Evolutionary conservation across 139 green algal genomes (phyloP).

Genomic region (Klebsormidium nitens): DNA sequence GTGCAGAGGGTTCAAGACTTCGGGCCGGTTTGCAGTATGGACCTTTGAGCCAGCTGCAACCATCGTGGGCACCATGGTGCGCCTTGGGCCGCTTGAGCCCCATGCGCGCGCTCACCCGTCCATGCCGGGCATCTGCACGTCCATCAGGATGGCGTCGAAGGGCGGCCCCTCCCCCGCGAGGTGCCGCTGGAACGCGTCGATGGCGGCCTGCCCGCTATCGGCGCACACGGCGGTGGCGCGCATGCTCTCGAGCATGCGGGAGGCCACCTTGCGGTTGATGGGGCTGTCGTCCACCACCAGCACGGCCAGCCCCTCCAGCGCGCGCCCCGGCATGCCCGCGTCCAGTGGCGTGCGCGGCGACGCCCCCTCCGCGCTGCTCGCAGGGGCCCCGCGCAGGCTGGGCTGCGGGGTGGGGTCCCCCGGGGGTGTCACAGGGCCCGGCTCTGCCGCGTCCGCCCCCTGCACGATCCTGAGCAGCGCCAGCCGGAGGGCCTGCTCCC

Average conservation of each 20-base stretch:
- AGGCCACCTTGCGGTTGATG: conserved; percentile 7
- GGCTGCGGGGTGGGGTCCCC: no score
- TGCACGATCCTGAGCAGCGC: no score
- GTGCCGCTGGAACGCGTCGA: not conserved
- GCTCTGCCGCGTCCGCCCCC: no score
- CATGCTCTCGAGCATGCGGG: not conserved
- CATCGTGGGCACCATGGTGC: not conserved
- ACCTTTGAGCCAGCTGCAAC: not conserved
- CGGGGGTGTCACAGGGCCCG: no score
- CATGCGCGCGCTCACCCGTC: conserved; percentile 2
- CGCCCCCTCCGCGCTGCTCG: no score
- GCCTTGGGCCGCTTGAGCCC: not conserved
- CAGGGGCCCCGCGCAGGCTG: no score
- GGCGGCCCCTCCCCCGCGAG: not conserved
- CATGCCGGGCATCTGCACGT: conserved; percentile 31
- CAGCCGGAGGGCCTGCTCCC: no score
- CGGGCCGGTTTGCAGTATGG: not conserved
- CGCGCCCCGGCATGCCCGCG: no score
- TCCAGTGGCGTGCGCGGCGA: no score
- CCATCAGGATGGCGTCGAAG: conserved; percentile 31
- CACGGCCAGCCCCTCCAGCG: no score
- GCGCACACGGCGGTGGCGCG: not conserved
- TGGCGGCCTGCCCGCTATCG: not conserved
- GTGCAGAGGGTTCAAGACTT: not conserved
- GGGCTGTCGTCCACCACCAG: conserved; percentile 25